These are phyloP conservation scores for Vitis rotundifolia DNA, from an alignment of 164 flowering plant genomes.

Conservation along the genomic window DNA sequence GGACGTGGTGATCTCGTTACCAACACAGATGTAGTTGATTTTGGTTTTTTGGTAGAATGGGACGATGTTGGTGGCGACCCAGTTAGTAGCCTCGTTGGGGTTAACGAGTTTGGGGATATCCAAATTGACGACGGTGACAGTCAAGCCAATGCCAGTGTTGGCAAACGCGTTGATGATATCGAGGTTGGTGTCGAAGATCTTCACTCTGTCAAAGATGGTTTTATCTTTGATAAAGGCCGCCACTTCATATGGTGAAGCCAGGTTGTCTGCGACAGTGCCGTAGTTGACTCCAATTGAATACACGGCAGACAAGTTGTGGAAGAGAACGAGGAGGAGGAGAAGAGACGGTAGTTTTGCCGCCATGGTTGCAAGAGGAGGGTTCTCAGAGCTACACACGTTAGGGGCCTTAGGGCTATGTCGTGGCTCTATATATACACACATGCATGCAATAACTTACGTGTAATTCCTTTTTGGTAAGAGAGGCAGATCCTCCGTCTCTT, in stretches of 20 bases:
- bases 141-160: constrained; percentile 37
- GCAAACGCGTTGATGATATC: constrained; percentile 50
- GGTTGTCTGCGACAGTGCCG: constrained; percentile 58
- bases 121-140: constrained; percentile 40
- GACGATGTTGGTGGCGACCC: constrained; percentile 37
- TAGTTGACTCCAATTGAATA: constrained; percentile 50
- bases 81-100: constrained; percentile 37
- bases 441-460: too few relatives aligned
- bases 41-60: constrained; percentile 37
- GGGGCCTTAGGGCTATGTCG: too few relatives aligned
- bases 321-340: constrained; percentile 15
- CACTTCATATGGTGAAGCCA: constrained; percentile 45
- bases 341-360: background rate
- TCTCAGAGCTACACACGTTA: too few relatives aligned
- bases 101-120: constrained; percentile 39
- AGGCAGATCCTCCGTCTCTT: too few relatives aligned
- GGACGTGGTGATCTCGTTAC: constrained; percentile 46
- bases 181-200: constrained; percentile 52
- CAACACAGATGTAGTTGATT: constrained; percentile 40
- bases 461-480: too few relatives aligned
- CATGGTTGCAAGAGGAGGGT: background rate
- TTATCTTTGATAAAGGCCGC: constrained; percentile 43
- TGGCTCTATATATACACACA: too few relatives aligned
- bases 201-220: constrained; percentile 42
- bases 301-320: constrained; percentile 12